Conservation (phyloP, 768 basidiomycete species). For the Austroboletus eburneus region DNA sequence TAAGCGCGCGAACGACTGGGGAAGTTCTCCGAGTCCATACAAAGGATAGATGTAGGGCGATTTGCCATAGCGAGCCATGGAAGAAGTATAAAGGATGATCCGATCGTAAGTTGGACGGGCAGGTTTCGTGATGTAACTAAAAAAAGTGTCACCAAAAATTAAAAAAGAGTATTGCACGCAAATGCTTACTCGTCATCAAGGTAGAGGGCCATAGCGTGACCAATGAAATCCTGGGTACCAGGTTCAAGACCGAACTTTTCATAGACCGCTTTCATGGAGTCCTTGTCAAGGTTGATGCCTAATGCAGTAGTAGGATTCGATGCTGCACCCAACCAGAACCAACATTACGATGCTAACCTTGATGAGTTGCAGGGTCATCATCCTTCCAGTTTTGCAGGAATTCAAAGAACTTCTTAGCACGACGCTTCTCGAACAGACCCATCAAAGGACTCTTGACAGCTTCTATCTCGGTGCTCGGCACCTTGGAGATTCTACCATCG, state of each 20-base stretch:
- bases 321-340: background rate
- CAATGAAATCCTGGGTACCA: slow-evolving; percentile 98
- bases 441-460: slow-evolving; percentile 92
- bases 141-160: slow-evolving; percentile 9
- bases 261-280: slow-evolving; percentile 92
- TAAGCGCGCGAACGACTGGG: slow-evolving; percentile 96
- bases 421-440: slow-evolving; percentile 98
- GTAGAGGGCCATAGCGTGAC: slow-evolving; percentile 98
- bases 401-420: slow-evolving; percentile 98
- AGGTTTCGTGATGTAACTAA: slow-evolving; percentile 87
- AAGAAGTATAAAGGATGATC: slow-evolving; percentile 95
- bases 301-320: background rate
- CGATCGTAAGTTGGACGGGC: slow-evolving; percentile 91
- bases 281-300: slow-evolving; percentile 87
- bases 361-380: slow-evolving; percentile 92
- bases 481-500: slow-evolving; percentile 95
- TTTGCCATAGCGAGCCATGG: slow-evolving; percentile 99
- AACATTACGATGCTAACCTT: slow-evolving; percentile 63
- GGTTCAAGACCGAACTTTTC: slow-evolving; percentile 96
- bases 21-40: slow-evolving; percentile 97
- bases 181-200: slow-evolving; percentile 87
- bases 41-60: slow-evolving; percentile 99
- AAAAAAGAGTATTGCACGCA: too few species aligned
- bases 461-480: slow-evolving; percentile 96
- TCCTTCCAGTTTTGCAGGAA: slow-evolving; percentile 96